A percentile compares a stretch with the other conserved stretches of the same genome.
These are phyloP conservation scores for Tephrocybe sp. DNA, from an alignment of 768 basidiomycete genomes.

Conservation along the genomic window DNA sequence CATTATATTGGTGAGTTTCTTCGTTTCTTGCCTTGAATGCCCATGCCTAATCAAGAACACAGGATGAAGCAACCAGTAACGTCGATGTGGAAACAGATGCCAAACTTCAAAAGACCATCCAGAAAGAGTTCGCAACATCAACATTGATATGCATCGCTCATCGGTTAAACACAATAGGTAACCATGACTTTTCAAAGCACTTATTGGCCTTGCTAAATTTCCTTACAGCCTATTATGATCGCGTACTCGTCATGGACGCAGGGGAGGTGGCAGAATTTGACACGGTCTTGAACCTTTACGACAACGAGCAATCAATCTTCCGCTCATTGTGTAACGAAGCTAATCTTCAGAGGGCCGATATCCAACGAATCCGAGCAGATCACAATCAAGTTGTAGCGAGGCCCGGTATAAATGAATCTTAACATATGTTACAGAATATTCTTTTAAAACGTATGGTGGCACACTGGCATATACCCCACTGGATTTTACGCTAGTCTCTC, in stretches of 20 bases:
- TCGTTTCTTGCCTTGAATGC: too few species aligned
- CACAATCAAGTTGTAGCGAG: slow-evolving; percentile 10
- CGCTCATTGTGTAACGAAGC: slow-evolving; percentile 69
- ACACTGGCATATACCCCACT: too few species aligned
- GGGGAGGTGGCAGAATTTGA: slow-evolving; percentile 73
- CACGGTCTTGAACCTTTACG: slow-evolving; percentile 64
- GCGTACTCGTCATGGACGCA: slow-evolving; percentile 72
- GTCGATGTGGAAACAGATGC: slow-evolving; percentile 64
- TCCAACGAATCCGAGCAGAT: slow-evolving; percentile 47
- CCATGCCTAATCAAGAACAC: background rate
- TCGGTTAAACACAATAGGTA: slow-evolving; percentile 56
- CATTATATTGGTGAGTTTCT: slow-evolving; percentile 49
- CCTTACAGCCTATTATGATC: slow-evolving; percentile 56
- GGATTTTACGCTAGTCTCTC: too few species aligned
- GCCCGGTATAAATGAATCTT: background rate
- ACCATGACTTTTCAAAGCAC: background rate
- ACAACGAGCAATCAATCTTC: slow-evolving; percentile 63
- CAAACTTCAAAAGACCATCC: slow-evolving; percentile 62
- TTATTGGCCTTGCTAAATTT: background rate
- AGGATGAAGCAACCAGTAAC: slow-evolving; percentile 65
- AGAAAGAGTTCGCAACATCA: slow-evolving; percentile 54
- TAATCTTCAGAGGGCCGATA: slow-evolving; percentile 51
- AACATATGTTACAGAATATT: too few species aligned
- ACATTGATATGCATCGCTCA: slow-evolving; percentile 59
- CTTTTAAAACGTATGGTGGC: too few species aligned